Percentiles rank a stretch among this genome's conserved stretches.
These are phyloP conservation scores for Chlorella vulgaris DNA, from an alignment of 139 green algal genomes.

Conservation along the genomic window DNA sequence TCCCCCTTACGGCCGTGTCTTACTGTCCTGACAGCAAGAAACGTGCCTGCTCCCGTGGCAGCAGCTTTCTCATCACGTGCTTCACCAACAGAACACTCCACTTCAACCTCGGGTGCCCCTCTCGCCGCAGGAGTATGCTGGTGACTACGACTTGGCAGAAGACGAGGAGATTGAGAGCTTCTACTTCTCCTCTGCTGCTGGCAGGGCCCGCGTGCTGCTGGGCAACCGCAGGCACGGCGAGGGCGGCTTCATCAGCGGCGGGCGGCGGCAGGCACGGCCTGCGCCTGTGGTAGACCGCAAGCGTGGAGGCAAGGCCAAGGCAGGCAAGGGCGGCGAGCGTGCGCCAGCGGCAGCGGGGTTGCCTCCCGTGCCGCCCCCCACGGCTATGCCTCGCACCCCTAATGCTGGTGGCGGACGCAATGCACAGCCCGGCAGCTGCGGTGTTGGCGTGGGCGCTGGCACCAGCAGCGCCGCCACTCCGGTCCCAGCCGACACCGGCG, in stretches of 20 bases:
- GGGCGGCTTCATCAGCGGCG: slow-evolving; percentile 64
- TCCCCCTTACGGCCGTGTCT: no score
- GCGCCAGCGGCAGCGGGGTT: not conserved
- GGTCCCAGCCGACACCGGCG: slow-evolving; percentile 11
- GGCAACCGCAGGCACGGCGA: slow-evolving; percentile 85
- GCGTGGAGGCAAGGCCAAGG: slow-evolving; percentile 17
- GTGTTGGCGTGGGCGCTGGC: not conserved
- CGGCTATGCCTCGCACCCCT: not conserved
- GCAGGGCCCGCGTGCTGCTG: slow-evolving; percentile 65
- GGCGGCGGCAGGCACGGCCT: slow-evolving; percentile 24
- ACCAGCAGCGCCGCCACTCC: not conserved
- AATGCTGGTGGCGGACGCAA: slow-evolving; percentile 28
- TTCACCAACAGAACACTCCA: not conserved
- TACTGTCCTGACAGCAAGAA: no score
- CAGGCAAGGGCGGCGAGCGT: slow-evolving; percentile 4
- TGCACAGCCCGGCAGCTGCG: not conserved
- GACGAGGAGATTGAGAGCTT: slow-evolving; percentile 80
- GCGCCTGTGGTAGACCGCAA: not conserved
- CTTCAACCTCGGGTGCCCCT: not conserved
- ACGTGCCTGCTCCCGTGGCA: not conserved
- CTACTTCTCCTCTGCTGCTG: slow-evolving; percentile 76
- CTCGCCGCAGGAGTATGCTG: slow-evolving; percentile 21
- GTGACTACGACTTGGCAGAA: slow-evolving; percentile 66
- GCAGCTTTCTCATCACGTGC: not conserved
- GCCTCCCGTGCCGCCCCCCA: not conserved